A percentile compares a stretch with the other conserved stretches of the same genome.
Evolutionary conservation across 2,329 filamentous ascomycete genomes (phyloP).

Genomic region (Aspergillus versicolor): DNA sequence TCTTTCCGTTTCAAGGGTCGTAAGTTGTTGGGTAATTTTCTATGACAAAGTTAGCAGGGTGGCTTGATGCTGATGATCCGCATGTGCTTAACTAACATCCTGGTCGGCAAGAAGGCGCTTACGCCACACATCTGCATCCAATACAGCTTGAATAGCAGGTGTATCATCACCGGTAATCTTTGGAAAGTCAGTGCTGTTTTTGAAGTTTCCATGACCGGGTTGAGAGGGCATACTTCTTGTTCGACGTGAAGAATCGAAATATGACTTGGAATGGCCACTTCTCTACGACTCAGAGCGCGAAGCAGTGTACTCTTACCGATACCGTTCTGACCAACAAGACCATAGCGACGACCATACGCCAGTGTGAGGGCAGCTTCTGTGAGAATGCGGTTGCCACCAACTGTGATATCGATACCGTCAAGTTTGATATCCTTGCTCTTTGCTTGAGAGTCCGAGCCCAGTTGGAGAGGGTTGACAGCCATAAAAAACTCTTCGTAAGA

Average conservation of each 20-base stretch:
- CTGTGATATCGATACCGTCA: slow-evolving; percentile 92
- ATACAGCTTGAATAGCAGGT: slow-evolving; percentile 85
- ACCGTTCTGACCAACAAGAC: slow-evolving; percentile 98
- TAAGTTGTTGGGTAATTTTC: slow-evolving; percentile 75
- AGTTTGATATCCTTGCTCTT: slow-evolving; percentile 99
- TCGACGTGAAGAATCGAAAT: slow-evolving; percentile 99
- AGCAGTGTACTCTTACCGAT: slow-evolving; percentile 96
- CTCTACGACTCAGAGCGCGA: slow-evolving; percentile 85
- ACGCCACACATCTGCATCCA: slow-evolving; percentile 97
- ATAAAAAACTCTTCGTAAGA: slow-evolving; percentile 99
- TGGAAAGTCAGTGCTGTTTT: slow-evolving; percentile 17
- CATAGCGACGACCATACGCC: slow-evolving; percentile 89
- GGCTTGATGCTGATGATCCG: background rate
- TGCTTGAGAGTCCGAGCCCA: slow-evolving; percentile 66
- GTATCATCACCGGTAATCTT: slow-evolving; percentile 95
- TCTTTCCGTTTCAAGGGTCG: slow-evolving; percentile 74
- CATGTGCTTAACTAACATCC: slow-evolving; percentile 55
- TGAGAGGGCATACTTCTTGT: slow-evolving; percentile 70
- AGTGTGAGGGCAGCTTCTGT: slow-evolving; percentile 88
- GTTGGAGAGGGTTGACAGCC: slow-evolving; percentile 93
- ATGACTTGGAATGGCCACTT: slow-evolving; percentile 90
- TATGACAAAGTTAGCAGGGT: slow-evolving; percentile 25
- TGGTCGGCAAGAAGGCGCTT: slow-evolving; percentile 92
- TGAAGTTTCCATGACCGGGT: slow-evolving; percentile 7
- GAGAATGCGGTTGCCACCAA: slow-evolving; percentile 83